phyloP scores from a whole-genome alignment of 2,329 filamentous ascomycete genomes.

The Stromatinia cepivora region DNA sequence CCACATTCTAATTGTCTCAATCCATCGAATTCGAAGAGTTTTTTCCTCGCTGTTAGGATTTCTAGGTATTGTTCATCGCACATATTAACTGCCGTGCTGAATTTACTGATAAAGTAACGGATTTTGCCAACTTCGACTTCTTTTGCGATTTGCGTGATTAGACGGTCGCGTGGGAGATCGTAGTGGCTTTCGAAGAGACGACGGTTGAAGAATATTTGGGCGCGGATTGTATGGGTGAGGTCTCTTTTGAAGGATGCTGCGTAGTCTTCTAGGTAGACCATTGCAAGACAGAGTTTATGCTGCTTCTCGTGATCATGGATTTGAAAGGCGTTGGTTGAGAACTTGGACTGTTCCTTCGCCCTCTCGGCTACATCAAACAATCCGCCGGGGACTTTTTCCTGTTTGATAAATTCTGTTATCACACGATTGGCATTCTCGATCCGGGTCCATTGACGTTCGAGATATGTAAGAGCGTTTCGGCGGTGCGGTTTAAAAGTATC shows the following conservation, averaged over 20 bases:
- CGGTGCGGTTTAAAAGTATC: conserved; percentile 4
- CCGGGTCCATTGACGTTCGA: background rate
- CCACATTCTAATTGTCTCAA: background rate
- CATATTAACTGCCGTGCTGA: background rate
- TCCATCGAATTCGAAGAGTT: background rate
- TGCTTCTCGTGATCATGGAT: background rate
- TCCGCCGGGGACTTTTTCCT: background rate
- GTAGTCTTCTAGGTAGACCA: conserved; percentile 11
- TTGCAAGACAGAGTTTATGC: background rate
- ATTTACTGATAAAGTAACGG: background rate
- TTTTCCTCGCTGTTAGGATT: background rate
- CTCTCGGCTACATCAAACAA: background rate
- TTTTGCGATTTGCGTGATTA: background rate
- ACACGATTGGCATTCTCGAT: background rate
- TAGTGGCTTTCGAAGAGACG: background rate
- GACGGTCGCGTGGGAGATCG: background rate
- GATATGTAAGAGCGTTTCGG: background rate
- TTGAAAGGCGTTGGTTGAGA: too few species aligned
- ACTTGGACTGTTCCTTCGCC: background rate
- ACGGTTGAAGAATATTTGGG: background rate
- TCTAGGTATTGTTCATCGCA: conserved; percentile 15
- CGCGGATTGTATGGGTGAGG: background rate
- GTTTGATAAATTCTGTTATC: background rate
- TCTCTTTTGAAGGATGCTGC: conserved; percentile 3
- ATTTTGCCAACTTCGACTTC: background rate